Evolutionary conservation across 2,329 filamentous ascomycete genomes (phyloP), one percentile per base, ranked within the genome.

Genomic region (Rhynchosporium secalis): DNA sequence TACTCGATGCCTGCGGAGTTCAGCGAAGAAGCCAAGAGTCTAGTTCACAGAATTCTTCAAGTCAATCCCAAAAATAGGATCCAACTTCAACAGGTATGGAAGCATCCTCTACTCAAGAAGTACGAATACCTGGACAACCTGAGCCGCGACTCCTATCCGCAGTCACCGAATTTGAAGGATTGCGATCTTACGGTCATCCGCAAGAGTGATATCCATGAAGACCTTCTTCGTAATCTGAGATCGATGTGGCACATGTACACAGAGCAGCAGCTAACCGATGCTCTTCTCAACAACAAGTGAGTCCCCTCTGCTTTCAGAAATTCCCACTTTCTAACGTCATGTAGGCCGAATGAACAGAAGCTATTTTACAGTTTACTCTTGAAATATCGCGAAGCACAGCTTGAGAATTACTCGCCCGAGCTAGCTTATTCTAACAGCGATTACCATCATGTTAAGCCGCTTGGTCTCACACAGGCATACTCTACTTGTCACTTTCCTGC

Each of bases 191-290:
- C 85, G 41, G 80, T 86, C 1, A 80, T 85, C 5, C 81, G 80
- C 48, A 79, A 80, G 40, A 81, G 85, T 9, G 89, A 92, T 20
- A 86, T 98, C 58, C 92, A 97, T 70, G 78, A 84, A 52, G 90
- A 96, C 67, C 85, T 97, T 33, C 77, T 98, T 55, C 86, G 92
- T 47, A 94, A 96, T 74, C 81, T 99, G 66, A 89, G 90, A 63
- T 94, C 92, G 2, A 83, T 98, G 71, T 98, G 92, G 93, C 93
- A 98, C 77, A 90, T 88, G 69, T 89, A 91, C 67, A 85, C 85
- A 40, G 89, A 94, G 68, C 84, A 89, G 33, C 83, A 87, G 20
- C 77, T 98, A 28, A 81, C 89, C 29, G 79, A 85, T 60, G 88
- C 86, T 71, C 80, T 98, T n/a, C 76, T 83, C 12, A 84, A 79